Evolutionary conservation across 208 protist species (phyloP), one percentile per base, ranked within the genome.

Genomic region (Acanthamoeba polyphaga): DNA sequence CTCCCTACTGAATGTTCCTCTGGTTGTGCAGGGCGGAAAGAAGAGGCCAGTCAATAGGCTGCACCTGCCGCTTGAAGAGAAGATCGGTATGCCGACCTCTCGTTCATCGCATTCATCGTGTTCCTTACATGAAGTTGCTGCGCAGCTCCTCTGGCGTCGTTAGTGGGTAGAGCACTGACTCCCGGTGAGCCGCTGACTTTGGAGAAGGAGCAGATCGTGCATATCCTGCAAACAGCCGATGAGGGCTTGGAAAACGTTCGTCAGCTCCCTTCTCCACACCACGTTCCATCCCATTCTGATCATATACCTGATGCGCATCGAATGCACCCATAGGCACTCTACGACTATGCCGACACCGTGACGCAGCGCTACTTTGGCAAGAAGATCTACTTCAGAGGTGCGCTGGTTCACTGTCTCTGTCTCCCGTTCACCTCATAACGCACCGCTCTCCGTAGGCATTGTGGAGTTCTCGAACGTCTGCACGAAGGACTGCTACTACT

Each of bases 381-480:
- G 66, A 95, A 95, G 94, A 64, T 95, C 32, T 95, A 95, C 66
- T 95, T 95, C 32, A 10, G 92, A 70, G 92, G 92, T 74, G 17
- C 13, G 22, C 4, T 24, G 24, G 8, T 80, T 32, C 5, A 51
- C 49, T 15, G 49, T 15, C 49, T 3, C 0, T 51, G 12, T 29
- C 74, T 6, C 43, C 38, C 6, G 19, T 91, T 68, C 24, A 29
- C 5, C 27, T 22, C 62, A 13, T 51, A 51, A 51, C 49, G 34
- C 76, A 1, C 0, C 64, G 22, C 10, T 34, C 32, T 51, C n/a
- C 24, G 17, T 64, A 93, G 96, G 95, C 24, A 96, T 97, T 17
- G 70, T 96, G 22, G 96, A 97, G 80, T 97, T 97, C 90, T 97
- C 96, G 17, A 97, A 97, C 85, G 95, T 96, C 1, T 97, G 96